These are phyloP conservation scores for Clohesyomyces aquaticus DNA, from an alignment of 495 filamentous ascomycete genomes.

Conservation along the genomic window DNA sequence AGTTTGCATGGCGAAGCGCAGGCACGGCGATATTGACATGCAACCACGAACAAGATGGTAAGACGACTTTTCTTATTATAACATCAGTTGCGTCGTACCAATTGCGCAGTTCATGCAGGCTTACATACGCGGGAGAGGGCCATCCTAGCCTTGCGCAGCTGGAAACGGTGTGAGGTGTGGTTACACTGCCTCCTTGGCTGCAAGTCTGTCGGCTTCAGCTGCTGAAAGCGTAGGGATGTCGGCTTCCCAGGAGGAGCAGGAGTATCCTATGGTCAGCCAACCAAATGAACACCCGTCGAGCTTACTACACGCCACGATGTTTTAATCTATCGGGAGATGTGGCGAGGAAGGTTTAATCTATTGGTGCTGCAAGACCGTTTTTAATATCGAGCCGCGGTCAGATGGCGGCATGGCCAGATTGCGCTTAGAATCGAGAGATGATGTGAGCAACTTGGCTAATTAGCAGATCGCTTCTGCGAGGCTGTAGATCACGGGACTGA, in stretches of 20 bases:
- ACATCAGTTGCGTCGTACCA: neutral
- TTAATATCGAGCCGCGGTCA: conserved; percentile 5
- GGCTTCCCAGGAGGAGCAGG: too few relatives aligned
- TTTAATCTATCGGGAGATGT: neutral
- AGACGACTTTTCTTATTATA: conserved; percentile 14
- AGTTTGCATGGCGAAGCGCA: conserved; percentile 9
- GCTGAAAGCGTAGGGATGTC: neutral
- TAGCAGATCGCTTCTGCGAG: neutral
- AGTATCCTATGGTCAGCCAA: neutral
- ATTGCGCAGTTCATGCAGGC: conserved; percentile 5
- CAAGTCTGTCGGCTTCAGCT: neutral
- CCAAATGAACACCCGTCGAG: neutral
- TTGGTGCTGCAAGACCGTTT: conserved; percentile 12
- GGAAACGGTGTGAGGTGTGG: neutral
- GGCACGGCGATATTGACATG: neutral
- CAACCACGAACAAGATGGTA: conserved; percentile 1
- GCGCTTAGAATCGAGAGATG: neutral
- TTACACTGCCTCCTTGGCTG: conserved; percentile 8
- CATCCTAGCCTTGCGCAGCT: neutral
- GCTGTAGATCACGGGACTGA: conserved; percentile 9
- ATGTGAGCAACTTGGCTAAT: neutral
- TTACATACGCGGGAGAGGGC: conserved; percentile 2
- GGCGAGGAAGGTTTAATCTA: conserved; percentile 3
- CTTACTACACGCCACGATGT: conserved; percentile 11
- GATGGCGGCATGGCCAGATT: conserved; percentile 2